Base-by-base conservation (phyloP, 129 eudicot genomes). In the Mikania micrantha region DNA sequence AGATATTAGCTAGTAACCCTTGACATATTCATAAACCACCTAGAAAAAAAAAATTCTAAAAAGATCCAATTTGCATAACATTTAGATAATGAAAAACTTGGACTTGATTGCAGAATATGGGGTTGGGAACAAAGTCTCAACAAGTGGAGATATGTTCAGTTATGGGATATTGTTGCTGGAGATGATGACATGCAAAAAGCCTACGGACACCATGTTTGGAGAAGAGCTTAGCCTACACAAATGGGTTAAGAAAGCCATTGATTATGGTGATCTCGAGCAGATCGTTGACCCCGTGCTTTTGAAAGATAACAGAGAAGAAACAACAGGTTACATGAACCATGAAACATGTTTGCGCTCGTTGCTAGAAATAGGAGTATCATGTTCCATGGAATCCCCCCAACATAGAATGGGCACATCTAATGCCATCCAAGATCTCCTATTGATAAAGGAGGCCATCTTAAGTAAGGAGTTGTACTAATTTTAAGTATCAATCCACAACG, bases 301-400 rank as follows among this genome's bases (percentile, higher is more conserved):
- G 42, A 63, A 70, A 3, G 64, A 65, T 24, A 74, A 75, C 11
- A 34, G 10, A 32, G 67, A 53, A 38, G 48, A 39, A 42, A 29
- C 34, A 36, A 29, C 21, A 47, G 52, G 4, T 49, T 66, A 57
- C 4, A 41, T 12, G 22, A 73, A 65, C 13, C 50, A 19, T 0
- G 49, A 64, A 3, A 67, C 54, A 20, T 80, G 78, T 40, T 32
- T 77, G 62, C 57, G 16, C 27, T 53, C 66, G 48, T 27, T 77
- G 41, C 35, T 80, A n/a, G 63, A 69, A 21, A 66, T 77, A 64
- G 88, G 88, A 29, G 78, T 80, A 15, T 56, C 80, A 22, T 84
- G 85, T 53, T 80, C 88, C 19, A 35, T 53, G 76, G 85, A 84
- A 54, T 69, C 71, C 2, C 78, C 88, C 3, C 62, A 67, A 19